Base-by-base conservation (phyloP, 2,329 filamentous ascomycete genomes). In the Trichophyton equinum region DNA sequence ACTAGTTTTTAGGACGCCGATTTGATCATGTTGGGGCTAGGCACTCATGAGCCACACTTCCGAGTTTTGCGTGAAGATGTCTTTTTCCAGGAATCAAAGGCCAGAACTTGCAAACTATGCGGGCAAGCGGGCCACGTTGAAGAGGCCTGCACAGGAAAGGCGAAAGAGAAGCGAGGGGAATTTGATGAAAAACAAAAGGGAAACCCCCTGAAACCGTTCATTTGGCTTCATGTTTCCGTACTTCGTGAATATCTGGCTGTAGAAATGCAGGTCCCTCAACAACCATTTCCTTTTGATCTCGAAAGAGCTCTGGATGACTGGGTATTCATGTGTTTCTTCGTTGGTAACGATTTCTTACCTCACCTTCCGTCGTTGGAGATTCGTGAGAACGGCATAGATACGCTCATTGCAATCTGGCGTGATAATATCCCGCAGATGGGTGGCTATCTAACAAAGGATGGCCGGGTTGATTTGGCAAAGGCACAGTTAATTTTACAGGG, bases 301-400 rank as follows among this genome's bases (percentile, higher is more conserved):
- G 94, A 99, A 75, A 85, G 94, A 65, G 91, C 91, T 27, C 83
- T 97, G 62, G 94, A 97, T 74, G 92, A 97, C 72, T 97, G 92
- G 94, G 90, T 97, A 13, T 97, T 97, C 73, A 94, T 97, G 85
- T 97, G 92, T 76, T 97, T 95, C 77, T 97, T 97, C 72, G 92
- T 97, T 61, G 92, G 92, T 66, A 99, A 99, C 74, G 95, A 99
- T 78, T 99, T 99, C 77, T 77, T 99, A 67, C 94, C 94, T 58
- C 94, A 99, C 79, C 79, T 99, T 62, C 94, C 94, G n/a, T 95
- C 92, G 68, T 81, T 99, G 62, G 94, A 97, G 73, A 97, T 99
- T 72, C 85, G 94, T 63, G 94, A 99, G 70, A 91, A 96, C 71
- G 92, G 92, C 57, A 99, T 99, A 70, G 92, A 99, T 71, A 95